phyloP scores from a whole-genome alignment of 257 asterid species.

The Fraxinus anomala region DNA sequence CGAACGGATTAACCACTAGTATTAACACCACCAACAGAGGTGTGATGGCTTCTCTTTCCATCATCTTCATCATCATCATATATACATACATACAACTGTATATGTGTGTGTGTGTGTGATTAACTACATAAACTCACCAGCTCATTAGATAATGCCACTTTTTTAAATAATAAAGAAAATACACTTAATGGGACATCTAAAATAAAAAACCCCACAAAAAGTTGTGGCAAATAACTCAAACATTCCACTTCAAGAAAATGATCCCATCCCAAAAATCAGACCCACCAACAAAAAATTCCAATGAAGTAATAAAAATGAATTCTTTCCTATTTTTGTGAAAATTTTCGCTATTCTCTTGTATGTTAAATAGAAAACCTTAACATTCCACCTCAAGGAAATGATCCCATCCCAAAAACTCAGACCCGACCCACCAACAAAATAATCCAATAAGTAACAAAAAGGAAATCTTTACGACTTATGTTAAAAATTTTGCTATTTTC shows the following conservation, averaged over 20 bases:
- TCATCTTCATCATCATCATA: slow-evolving; percentile 28
- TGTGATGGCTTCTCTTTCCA: slow-evolving; percentile 48
- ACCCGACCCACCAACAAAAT: slow-evolving; percentile 2
- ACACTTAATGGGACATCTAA: slow-evolving; percentile 26
- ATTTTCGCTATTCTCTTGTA: too few species aligned
- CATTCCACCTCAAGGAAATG: slow-evolving; percentile 27
- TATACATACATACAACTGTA: neutral
- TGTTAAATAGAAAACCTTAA: slow-evolving; percentile 1
- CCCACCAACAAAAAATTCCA: too few species aligned
- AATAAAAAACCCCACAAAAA: neutral
- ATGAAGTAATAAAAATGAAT: too few species aligned
- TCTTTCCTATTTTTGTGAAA: too few species aligned
- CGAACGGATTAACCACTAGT: slow-evolving; percentile 47
- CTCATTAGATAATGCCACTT: slow-evolving; percentile 46
- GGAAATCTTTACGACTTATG: neutral
- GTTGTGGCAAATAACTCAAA: too few species aligned
- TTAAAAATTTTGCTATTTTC: slow-evolving; percentile 17
- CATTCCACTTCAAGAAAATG: too few species aligned
- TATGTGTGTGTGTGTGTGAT: slow-evolving; percentile 8
- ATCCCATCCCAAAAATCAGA: too few species aligned
- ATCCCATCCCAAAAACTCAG: slow-evolving; percentile 30
- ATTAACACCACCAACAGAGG: slow-evolving; percentile 55
- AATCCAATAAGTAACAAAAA: neutral
- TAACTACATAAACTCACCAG: slow-evolving; percentile 24
- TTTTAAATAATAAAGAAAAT: slow-evolving; percentile 48